Evolutionary conservation across 225 moss, liverwort and hornwort genomes (phyloP).

Genomic region (Climacium dendroides): DNA sequence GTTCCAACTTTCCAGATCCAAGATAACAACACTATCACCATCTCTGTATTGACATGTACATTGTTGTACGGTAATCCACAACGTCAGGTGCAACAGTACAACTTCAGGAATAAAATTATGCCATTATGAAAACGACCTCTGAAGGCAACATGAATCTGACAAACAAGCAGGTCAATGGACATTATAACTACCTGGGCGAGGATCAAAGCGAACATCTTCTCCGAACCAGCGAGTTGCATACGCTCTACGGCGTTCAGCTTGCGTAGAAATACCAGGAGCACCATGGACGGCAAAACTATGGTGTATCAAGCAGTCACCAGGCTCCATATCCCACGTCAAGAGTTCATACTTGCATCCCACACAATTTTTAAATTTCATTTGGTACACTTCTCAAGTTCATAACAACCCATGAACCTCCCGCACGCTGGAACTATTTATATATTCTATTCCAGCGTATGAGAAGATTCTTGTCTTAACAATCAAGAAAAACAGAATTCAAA

Average conservation of each 20-base stretch:
- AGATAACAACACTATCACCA: background rate
- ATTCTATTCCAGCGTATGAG: background rate
- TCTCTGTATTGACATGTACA: background rate
- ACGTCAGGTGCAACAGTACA: background rate
- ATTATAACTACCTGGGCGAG: constrained; percentile 67
- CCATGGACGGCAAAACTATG: constrained; percentile 97
- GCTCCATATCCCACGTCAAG: constrained; percentile 91
- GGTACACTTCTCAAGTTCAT: background rate
- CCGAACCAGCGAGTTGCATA: constrained; percentile 99
- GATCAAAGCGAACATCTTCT: constrained; percentile 74
- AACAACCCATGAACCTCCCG: background rate
- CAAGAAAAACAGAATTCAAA: background rate
- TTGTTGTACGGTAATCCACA: background rate
- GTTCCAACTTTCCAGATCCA: background rate
- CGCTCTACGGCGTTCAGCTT: constrained; percentile 66
- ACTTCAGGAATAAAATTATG: background rate
- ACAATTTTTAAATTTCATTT: background rate
- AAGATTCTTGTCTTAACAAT: background rate
- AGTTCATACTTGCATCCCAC: constrained; percentile 66
- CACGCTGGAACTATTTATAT: background rate
- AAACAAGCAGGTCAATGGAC: background rate
- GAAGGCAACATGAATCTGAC: background rate
- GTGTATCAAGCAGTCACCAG: constrained; percentile 89
- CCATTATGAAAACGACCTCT: background rate
- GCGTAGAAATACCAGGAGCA: constrained; percentile 75